Evolutionary conservation across 2,329 filamentous ascomycete species (phyloP), one percentile per base, ranked within the genome.

Genomic region (Mariannaea sp.): DNA sequence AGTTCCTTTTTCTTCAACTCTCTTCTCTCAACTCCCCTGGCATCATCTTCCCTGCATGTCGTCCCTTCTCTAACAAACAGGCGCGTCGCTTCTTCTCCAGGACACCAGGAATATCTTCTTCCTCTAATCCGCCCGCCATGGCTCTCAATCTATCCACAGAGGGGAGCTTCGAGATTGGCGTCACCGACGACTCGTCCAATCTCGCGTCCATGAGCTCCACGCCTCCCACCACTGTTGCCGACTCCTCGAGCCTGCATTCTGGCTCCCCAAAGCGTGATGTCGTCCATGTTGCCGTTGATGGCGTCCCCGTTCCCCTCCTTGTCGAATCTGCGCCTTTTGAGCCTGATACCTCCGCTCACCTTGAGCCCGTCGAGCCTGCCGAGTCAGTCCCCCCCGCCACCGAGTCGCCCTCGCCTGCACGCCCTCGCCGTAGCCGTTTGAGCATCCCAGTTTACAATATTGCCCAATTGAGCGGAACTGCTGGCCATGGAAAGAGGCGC

Each of bases 381-480:
- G 47, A 42, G 38, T 22, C 47, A 22, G 38, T 29, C 41, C 13
- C 70, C 36, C 14, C 58, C 44, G 53, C 50, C 36, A 65, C 71
- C 7, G 60, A 72, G n/a, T 61, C 69, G 44, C 65, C 68, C 22
- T 35, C 53, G 5, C 16, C 19, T 16, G 16, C 19, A 49, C 81
- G 84, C 51, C 77, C 81, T 56, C 80, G 79, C 61, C 82, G 86
- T 64, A 74, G 77, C 30, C 79, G 82, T 57, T 65, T 73, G n/a
- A 79, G 77, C 47, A 74, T 83, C 14, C 79, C 82, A 10, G 81
- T 85, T 13, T 90, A 90, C 73, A 90, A 90, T 63, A 73, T 88
- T 13, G 77, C 83, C 58, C 79, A 82, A 62, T 75, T 88, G 45
- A 80, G 78, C 53, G 85, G 85, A 60, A 88, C 83, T 41, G 78